Evolutionary conservation across 306 rosid species (phyloP).

Genomic region (Quercus parvula): DNA sequence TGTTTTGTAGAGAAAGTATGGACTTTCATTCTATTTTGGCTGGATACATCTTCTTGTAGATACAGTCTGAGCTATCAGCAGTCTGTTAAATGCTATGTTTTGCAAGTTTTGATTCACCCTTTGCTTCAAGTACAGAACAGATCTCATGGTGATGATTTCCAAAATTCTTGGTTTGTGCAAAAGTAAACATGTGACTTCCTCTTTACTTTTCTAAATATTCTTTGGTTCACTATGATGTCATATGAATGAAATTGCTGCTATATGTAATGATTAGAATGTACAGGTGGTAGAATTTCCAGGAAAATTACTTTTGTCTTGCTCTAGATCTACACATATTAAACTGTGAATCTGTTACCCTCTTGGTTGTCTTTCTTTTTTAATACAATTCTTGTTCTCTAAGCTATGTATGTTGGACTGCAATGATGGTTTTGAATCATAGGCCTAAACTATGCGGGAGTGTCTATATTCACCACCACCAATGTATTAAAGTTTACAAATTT

Average conservation of each 20-base stretch:
- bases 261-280: neutral
- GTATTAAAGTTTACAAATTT: neutral
- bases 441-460: neutral
- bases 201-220: neutral
- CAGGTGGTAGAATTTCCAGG: neutral
- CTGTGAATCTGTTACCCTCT: neutral
- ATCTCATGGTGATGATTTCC: neutral
- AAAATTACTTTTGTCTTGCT: neutral
- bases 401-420: no score
- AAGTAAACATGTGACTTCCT: neutral
- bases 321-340: neutral
- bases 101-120: neutral
- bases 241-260: neutral
- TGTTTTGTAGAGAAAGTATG: conserved; percentile 6
- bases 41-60: conserved; percentile 12
- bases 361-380: neutral
- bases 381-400: no score
- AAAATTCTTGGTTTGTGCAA: neutral
- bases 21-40: conserved; percentile 14
- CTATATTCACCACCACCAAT: neutral
- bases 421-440: neutral
- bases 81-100: neutral
- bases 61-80: neutral
- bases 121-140: neutral
- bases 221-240: neutral